Percentiles rank a stretch among this genome's conserved stretches.
These are phyloP conservation scores for Linderina pennispora DNA, from an alignment of 192 early-diverging fungal species.

Conservation along the genomic window DNA sequence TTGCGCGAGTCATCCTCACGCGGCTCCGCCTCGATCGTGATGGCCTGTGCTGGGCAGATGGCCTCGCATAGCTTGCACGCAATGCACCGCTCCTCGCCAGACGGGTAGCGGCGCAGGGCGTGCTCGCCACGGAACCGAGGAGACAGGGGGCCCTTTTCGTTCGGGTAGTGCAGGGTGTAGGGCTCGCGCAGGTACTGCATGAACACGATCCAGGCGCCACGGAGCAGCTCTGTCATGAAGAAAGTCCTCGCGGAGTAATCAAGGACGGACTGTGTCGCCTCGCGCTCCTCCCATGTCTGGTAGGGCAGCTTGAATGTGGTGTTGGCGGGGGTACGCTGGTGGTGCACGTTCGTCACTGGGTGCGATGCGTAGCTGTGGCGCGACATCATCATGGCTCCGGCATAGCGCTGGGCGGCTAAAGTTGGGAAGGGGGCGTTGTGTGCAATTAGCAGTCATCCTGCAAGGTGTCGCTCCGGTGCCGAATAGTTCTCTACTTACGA, in stretches of 20 bases:
- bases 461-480: no score
- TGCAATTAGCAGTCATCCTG: no score
- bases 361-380: conserved; percentile 31
- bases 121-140: conserved; percentile 97
- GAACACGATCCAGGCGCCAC: conserved; percentile 87
- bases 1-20: conserved; percentile 90
- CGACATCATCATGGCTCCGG: not conserved
- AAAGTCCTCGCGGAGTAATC: conserved; percentile 69
- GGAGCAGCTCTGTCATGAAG: conserved; percentile 85
- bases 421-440: not conserved
- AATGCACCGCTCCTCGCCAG: conserved; percentile 97
- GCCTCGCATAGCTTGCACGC: conserved; percentile 98
- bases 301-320: conserved; percentile 28
- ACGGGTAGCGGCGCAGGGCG: conserved; percentile 89
- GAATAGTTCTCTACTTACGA: conserved; percentile 7
- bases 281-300: conserved; percentile 42
- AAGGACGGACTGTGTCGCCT: conserved; percentile 41
- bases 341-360: conserved; percentile 30
- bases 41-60: conserved; percentile 96
- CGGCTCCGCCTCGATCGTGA: conserved; percentile 96
- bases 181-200: conserved; percentile 94
- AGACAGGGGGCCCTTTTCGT: conserved; percentile 88
- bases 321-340: conserved; percentile 26
- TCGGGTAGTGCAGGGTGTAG: conserved; percentile 95
- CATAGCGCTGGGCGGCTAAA: conserved; percentile 3